Percentiles rank a stretch among this genome's conserved stretches.
Conservation (phyloP, 768 basidiomycete species). For the Rhizopogon rudus region DNA sequence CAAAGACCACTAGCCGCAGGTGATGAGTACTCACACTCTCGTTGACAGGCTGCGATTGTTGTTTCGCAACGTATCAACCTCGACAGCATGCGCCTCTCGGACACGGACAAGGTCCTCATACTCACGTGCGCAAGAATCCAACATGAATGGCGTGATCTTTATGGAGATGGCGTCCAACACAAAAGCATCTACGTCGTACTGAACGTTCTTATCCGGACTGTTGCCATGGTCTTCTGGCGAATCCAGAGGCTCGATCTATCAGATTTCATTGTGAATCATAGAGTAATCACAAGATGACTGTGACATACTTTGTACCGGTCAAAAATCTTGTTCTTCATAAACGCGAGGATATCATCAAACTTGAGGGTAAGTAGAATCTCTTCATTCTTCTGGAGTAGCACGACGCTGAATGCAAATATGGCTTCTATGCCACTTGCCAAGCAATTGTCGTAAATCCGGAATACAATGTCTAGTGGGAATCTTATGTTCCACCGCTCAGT, state of each 20-base stretch:
- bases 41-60: constrained; percentile 69
- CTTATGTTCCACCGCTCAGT: constrained; percentile 33
- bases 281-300: neutral
- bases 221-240: constrained; percentile 19
- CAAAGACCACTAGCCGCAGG: constrained; percentile 1
- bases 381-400: constrained; percentile 85
- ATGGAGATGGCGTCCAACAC: constrained; percentile 83
- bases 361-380: constrained; percentile 70
- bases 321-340: constrained; percentile 76
- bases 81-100: constrained; percentile 77
- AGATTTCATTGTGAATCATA: neutral
- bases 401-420: constrained; percentile 91
- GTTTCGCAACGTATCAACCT: constrained; percentile 79
- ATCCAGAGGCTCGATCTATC: constrained; percentile 23
- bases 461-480: constrained; percentile 91
- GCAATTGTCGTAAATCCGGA: constrained; percentile 94
- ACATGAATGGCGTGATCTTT: constrained; percentile 92
- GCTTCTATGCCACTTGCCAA: constrained; percentile 97
- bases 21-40: constrained; percentile 65
- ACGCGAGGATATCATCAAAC: constrained; percentile 87
- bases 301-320: constrained; percentile 67
- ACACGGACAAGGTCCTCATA: constrained; percentile 77
- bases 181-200: constrained; percentile 75
- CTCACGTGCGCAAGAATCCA: constrained; percentile 85
- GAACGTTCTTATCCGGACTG: constrained; percentile 38